These are phyloP conservation scores for Acanthamoeba triangularis DNA, from an alignment of 208 protist genomes.

Conservation along the genomic window DNA sequence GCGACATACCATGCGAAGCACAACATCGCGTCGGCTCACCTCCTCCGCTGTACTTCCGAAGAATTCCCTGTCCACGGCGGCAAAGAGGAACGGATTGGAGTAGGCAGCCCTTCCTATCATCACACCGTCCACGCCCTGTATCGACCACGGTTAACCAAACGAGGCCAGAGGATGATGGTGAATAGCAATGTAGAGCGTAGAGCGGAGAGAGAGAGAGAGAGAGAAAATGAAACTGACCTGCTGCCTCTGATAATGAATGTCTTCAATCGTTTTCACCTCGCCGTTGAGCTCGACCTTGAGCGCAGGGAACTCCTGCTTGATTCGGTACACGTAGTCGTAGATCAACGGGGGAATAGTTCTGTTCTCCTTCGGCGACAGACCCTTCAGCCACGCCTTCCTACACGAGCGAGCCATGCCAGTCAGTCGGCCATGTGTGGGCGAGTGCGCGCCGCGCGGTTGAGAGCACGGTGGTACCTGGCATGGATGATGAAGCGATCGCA, in stretches of 20 bases:
- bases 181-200: too few species aligned
- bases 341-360: background rate
- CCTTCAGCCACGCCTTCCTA: conserved; percentile 24
- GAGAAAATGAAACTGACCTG: background rate
- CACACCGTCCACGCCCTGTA: conserved; percentile 55
- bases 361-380: conserved; percentile 59
- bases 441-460: background rate
- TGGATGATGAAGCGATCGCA: conserved; percentile 58
- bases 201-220: too few species aligned
- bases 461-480: background rate
- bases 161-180: too few species aligned
- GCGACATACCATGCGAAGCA: conserved; percentile 29
- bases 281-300: conserved; percentile 50
- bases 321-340: conserved; percentile 53
- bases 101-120: conserved; percentile 65
- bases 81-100: conserved; percentile 58
- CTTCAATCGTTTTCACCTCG: conserved; percentile 30
- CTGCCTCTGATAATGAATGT: conserved; percentile 6
- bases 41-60: background rate
- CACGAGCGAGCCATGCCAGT: too few species aligned
- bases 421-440: background rate
- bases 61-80: background rate
- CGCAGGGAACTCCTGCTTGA: conserved; percentile 50
- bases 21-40: conserved; percentile 22
- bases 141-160: background rate